A percentile compares a stretch with the other conserved stretches of the same genome.
Conservation (phyloP, 768 basidiomycete genomes). For the Mycena epipterygia region DNA sequence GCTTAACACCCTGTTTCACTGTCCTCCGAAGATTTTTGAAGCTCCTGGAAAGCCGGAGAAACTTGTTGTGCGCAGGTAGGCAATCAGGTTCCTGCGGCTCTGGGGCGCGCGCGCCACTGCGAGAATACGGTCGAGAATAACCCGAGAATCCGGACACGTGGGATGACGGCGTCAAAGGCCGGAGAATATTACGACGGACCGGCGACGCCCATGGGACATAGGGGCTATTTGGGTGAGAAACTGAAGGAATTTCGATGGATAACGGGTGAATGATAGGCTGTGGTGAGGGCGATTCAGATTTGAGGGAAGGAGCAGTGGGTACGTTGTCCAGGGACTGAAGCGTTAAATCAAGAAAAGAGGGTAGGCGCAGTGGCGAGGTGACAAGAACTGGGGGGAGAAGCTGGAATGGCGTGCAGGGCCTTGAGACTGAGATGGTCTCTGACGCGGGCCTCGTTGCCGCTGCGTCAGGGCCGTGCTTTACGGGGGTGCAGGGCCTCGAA, state of each 20-base stretch:
- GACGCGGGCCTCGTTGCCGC: not conserved
- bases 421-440: constrained; percentile 18
- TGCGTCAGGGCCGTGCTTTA: not conserved
- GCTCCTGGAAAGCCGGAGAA: constrained; percentile 47
- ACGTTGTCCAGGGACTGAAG: constrained; percentile 35
- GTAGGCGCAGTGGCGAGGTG: constrained; percentile 54
- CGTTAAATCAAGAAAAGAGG: constrained; percentile 51
- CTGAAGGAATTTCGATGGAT: constrained; percentile 51
- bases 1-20: constrained; percentile 43
- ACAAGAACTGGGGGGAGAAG: constrained; percentile 41
- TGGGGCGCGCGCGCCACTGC: constrained; percentile 57
- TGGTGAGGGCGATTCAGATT: constrained; percentile 15
- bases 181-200: constrained; percentile 58
- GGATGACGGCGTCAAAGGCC: constrained; percentile 53
- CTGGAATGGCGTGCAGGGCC: constrained; percentile 38
- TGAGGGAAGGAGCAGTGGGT: constrained; percentile 26
- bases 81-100: constrained; percentile 46
- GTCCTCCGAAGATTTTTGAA: constrained; percentile 47
- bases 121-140: constrained; percentile 48
- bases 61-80: constrained; percentile 32
- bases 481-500: constrained; percentile 9
- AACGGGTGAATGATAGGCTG: constrained; percentile 32
- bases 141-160: constrained; percentile 44
- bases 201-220: constrained; percentile 65
- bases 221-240: constrained; percentile 67